A percentile compares a stretch with the other conserved stretches of the same genome.
These are phyloP conservation scores for Exophiala alcalophila DNA, from an alignment of 2,329 filamentous ascomycete species.

Conservation along the genomic window DNA sequence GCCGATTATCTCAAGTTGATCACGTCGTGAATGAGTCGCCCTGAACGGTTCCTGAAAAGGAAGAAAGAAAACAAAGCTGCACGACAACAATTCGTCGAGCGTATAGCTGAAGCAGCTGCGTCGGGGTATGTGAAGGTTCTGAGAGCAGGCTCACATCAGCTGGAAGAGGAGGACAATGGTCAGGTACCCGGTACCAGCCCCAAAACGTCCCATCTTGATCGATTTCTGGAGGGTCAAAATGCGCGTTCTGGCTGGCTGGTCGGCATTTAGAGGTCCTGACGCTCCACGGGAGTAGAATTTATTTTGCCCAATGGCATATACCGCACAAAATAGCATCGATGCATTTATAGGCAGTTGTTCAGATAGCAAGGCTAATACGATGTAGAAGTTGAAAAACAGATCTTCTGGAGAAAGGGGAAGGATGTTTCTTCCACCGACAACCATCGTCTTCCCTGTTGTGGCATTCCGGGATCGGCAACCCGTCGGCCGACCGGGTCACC, in stretches of 20 bases:
- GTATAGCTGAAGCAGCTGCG: too few species aligned
- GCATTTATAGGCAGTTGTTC: constrained; percentile 4
- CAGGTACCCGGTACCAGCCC: too few species aligned
- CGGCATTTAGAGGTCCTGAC: neutral
- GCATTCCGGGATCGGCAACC: neutral
- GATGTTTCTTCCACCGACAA: neutral
- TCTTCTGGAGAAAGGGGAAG: neutral
- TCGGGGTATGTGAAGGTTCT: too few species aligned
- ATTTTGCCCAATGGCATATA: constrained; percentile 1
- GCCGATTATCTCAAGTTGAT: constrained; percentile 70
- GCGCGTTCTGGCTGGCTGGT: constrained; percentile 4
- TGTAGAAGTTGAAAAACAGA: neutral
- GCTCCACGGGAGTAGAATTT: neutral
- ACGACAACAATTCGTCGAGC: too few species aligned
- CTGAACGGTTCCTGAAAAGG: too few species aligned
- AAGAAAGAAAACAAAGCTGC: too few species aligned
- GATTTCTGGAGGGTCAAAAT: neutral
- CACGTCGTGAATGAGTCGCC: constrained; percentile 59
- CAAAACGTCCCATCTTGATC: too few species aligned
- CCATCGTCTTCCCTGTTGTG: neutral
- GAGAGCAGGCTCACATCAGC: too few species aligned
- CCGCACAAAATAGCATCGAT: constrained; percentile 4
- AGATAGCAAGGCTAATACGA: neutral
- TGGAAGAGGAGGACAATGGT: too few species aligned
- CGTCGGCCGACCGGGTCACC: neutral